phyloP scores from a whole-genome alignment of 208 protist species.

The Tritrichomonas foetus region DNA sequence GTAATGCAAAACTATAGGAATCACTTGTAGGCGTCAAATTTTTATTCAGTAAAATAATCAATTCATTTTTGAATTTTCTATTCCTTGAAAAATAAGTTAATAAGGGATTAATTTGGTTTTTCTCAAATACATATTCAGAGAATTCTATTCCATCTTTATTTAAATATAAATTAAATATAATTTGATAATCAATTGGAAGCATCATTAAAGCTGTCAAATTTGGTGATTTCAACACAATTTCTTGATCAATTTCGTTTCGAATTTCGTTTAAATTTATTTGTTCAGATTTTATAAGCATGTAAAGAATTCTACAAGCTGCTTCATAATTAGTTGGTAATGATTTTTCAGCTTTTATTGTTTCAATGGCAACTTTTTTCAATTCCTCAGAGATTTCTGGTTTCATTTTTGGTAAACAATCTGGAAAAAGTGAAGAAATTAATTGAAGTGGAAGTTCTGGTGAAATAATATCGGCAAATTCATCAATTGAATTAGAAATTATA shows the following conservation, averaged over 20 bases:
- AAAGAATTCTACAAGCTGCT: not conserved
- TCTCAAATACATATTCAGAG: not conserved
- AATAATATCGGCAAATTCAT: not conserved
- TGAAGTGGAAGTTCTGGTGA: not conserved
- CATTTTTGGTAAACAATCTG: not conserved
- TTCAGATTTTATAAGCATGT: not conserved
- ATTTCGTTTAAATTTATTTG: not conserved
- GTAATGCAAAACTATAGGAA: not conserved
- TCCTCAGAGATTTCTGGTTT: no score
- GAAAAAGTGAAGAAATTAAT: not conserved
- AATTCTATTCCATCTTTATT: not conserved
- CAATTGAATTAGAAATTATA: not conserved
- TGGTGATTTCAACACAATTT: not conserved
- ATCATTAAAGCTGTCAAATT: not conserved
- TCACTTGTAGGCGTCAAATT: not conserved
- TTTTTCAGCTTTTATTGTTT: not conserved
- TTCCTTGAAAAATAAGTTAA: not conserved
- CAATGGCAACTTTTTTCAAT: not conserved
- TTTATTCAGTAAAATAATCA: not conserved
- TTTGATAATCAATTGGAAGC: not conserved
- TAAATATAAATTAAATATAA: not conserved
- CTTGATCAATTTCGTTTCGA: not conserved
- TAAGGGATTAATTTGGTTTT: not conserved
- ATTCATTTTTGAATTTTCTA: not conserved
- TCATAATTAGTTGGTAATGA: not conserved